These are phyloP conservation scores for Sporothrix curviconia DNA, from an alignment of 2,329 filamentous ascomycete genomes.

Conservation along the genomic window DNA sequence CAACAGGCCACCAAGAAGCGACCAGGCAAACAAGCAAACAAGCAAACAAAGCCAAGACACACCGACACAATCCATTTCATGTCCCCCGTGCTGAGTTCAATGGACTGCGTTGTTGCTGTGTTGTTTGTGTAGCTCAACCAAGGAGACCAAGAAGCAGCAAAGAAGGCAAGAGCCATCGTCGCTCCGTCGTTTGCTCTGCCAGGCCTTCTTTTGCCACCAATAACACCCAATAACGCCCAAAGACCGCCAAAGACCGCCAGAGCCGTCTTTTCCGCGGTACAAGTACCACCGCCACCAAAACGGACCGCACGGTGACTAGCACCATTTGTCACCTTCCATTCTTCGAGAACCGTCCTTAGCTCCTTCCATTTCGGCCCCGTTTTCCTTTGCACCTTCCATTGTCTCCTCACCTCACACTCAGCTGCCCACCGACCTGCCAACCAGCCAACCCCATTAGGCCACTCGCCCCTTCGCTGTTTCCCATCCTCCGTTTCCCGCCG, in stretches of 20 bases:
- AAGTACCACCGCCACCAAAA: slow-evolving; percentile 1
- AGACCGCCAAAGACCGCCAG: too few species aligned
- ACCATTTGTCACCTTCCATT: slow-evolving; percentile 3
- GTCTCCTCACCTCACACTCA: background rate
- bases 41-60: background rate
- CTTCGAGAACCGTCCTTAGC: background rate
- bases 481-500: background rate
- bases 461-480: background rate
- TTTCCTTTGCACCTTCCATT: too few species aligned
- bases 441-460: background rate
- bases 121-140: too few species aligned
- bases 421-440: background rate
- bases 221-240: too few species aligned
- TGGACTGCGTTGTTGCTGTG: too few species aligned
- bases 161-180: too few species aligned
- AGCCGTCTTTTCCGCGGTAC: too few species aligned
- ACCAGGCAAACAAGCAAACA: background rate
- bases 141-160: too few species aligned
- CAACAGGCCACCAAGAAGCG: too few species aligned
- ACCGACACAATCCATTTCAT: too few species aligned
- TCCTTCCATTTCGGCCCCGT: background rate
- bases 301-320: background rate
- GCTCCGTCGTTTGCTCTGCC: slow-evolving; percentile 1
- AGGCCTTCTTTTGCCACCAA: background rate
- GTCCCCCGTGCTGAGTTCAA: too few species aligned